Base-by-base conservation (phyloP, 179 eudicot species). In the Beta lomatogona region DNA sequence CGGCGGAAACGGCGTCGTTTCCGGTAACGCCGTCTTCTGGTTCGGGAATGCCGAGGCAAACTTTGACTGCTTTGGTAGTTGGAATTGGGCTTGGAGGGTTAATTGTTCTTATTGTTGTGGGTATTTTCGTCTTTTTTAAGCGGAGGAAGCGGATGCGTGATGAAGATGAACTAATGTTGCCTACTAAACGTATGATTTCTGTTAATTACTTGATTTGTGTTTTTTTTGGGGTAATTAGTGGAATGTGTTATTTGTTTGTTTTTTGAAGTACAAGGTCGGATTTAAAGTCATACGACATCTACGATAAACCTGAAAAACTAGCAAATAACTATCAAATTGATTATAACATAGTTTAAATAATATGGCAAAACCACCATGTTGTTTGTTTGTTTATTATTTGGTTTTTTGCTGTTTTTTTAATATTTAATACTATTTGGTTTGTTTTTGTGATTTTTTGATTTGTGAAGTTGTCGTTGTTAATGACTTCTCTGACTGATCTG, bases 31-130 rank as follows among this genome's bases (percentile, higher is more conserved):
- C 81, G 76, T 45, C 81, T 58, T 22, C 87, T 28, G 50, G 89
- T 31, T 18, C 87, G 54, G 77, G 79, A 22, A 77, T 82, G 77
- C 81, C 82, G 65, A 79, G 61, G 28, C 61, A 87, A 6, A 77
- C 89, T 19, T 78, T 88, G 82, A 82, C 89, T 66, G 97, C 93
- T n/a, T 86, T 91, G 31, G 88, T 89, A 2, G 88, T 88, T 44
- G 97, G 97, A 66, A 85, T 89, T 46, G 97, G 92, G 19, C 85
- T 93, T 3, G 97, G 97, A 66, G 97, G 93, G 57, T 77, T 87
- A 4, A 66, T 91, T 77, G 92, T 88, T 80, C 84, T 93, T 13
- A 77, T 90, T 78, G 87, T 80, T 55, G 91, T 90, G 76, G 89
- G 91, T 28, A 74, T 91, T 82, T 89, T 84, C 77, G 85, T 87